phyloP scores from a whole-genome alignment of 225 moss, liverwort and hornwort genomes.

The Physcomitrium patens region DNA sequence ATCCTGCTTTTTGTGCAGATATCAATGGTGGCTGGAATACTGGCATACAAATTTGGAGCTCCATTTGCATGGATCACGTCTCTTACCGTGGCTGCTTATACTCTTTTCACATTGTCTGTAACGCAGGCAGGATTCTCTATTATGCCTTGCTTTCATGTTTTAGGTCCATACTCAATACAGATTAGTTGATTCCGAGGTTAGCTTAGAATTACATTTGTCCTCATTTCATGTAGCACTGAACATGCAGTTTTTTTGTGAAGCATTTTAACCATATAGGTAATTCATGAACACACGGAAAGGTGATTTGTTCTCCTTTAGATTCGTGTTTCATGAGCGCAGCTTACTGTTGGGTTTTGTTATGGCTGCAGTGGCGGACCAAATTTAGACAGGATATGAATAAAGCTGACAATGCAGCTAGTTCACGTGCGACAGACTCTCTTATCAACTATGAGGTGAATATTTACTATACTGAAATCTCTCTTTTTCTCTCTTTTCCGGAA shows the following conservation, averaged over 20 bases:
- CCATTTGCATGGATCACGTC: slow-evolving; percentile 96
- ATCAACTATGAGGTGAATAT: slow-evolving; percentile 90
- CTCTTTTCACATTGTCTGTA: slow-evolving; percentile 91
- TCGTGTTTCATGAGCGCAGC: slow-evolving; percentile 15
- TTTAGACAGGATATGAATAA: slow-evolving; percentile 99
- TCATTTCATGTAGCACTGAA: slow-evolving; percentile 17
- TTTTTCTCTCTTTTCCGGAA: not conserved
- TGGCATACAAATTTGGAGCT: slow-evolving; percentile 96
- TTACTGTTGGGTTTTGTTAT: slow-evolving; percentile 32
- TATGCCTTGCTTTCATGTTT: slow-evolving; percentile 20
- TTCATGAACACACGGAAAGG: slow-evolving; percentile 12
- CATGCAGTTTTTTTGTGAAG: not conserved
- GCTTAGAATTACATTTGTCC: not conserved
- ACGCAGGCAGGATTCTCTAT: slow-evolving; percentile 70
- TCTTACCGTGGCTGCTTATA: slow-evolving; percentile 89
- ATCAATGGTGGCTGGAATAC: slow-evolving; percentile 97
- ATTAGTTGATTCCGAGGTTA: not conserved
- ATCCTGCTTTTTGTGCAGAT: slow-evolving; percentile 60
- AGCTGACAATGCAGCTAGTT: slow-evolving; percentile 96
- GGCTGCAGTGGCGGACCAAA: slow-evolving; percentile 93
- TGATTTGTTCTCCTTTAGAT: not conserved
- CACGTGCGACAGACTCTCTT: slow-evolving; percentile 96
- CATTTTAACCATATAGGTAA: slow-evolving; percentile 3
- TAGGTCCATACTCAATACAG: slow-evolving; percentile 2
- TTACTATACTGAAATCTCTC: not conserved